Evolutionary conservation across 441 rosid species (phyloP), one percentile per base, ranked within the genome.

Genomic region (Mallotus japonicus): DNA sequence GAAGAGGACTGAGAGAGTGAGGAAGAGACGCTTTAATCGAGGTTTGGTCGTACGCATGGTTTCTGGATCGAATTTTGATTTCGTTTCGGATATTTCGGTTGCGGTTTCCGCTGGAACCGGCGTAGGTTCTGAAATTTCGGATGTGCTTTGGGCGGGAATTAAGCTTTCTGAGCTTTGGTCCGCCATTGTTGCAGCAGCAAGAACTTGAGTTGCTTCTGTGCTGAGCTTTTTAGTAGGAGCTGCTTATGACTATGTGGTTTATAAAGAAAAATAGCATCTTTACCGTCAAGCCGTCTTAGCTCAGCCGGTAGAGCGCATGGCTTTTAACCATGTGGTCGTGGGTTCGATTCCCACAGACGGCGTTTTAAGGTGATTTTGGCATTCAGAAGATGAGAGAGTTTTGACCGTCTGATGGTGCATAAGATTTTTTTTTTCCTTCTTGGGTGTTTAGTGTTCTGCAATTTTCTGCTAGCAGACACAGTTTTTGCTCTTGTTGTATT

Each of bases 1-100:
- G 63, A 88, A 50, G 69, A 92, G 87, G 62, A 89, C 92, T 24
- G 91, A 73, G 57, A 89, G 56, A 60, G 92, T 85, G 70, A 95
- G 83, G 72, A 84, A 70, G 77, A 92, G 89, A 49, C 99, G 95
- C 84, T 95, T 92, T 74, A 78, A 66, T 24, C 97, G 92, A 20
- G 99, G 97, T 79, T 80, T 80, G 0, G 87, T 82, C 53, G 72
- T 81, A 54, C 99, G 96, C 89, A 87, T 85, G 54, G 78, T 87
- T 63, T 74, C 59, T 5, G 84, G 80, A 65, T 90, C 87, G 70
- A 86, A 80, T 12, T 77, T 83, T 47, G 75, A 76, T 60, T 11
- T 59, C 6, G 46, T 32, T 15, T 24, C 67, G n/a, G 76, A 37
- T 14, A 44, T 22, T 65, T 83, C 55, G 84, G 67, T 49, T 28